Conservation (phyloP, 176 grass and related monocot species). For the Lolium multiflorum region DNA sequence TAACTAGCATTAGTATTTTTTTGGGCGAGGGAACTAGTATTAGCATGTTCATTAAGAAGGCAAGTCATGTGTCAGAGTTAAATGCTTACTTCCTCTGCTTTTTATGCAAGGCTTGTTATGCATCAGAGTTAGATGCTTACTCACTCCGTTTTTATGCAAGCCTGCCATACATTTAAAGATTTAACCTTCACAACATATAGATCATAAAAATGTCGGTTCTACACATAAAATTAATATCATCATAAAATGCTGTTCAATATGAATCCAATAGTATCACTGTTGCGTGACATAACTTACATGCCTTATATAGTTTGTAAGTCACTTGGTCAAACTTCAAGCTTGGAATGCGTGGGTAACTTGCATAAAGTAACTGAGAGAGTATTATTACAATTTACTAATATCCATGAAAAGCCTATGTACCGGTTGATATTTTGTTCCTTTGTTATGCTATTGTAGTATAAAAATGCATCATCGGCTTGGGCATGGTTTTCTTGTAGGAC, state of each 20-base stretch:
- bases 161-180: not conserved
- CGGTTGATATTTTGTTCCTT: not conserved
- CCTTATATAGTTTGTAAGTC: not conserved
- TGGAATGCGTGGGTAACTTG: not conserved
- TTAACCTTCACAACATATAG: not conserved
- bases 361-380: not conserved
- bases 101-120: not conserved
- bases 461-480: constrained; percentile 24
- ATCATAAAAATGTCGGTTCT: constrained; percentile 1
- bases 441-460: constrained; percentile 10
- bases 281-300: not conserved
- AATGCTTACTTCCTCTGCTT: not conserved
- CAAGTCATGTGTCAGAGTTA: constrained; percentile 12
- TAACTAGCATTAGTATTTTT: not conserved
- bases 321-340: not conserved
- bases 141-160: constrained; percentile 6
- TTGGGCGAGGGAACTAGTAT: too few species aligned
- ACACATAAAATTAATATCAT: not conserved
- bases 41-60: not conserved
- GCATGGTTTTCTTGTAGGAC: constrained; percentile 49
- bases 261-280: not conserved
- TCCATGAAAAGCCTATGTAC: not conserved
- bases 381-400: constrained; percentile 6
- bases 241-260: not conserved
- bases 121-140: constrained; percentile 8